phyloP scores from a whole-genome alignment of 148 eudicot genomes.

The Heliamphora exappendiculata region DNA sequence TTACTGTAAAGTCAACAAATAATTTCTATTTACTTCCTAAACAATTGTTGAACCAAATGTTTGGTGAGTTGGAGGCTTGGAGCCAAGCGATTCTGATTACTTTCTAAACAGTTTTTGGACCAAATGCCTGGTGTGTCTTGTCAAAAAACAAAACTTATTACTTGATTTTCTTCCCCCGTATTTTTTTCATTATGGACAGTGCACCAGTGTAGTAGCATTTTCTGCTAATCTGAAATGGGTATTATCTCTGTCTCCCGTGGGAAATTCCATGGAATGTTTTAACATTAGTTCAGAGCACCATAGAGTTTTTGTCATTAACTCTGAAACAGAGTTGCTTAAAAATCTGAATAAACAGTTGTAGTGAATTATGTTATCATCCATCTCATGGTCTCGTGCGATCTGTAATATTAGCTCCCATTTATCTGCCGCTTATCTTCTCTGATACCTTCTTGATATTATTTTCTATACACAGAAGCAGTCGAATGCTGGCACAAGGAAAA shows the following conservation, averaged over 20 bases:
- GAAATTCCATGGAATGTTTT: not conserved
- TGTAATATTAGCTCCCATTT: constrained; percentile 7
- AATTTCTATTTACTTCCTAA: no score
- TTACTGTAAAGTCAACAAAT: not conserved
- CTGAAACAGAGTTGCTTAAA: no score
- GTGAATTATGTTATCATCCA: no score
- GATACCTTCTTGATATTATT: constrained; percentile 4
- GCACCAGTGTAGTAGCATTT: not conserved
- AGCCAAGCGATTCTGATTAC: no score
- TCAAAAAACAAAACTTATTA: not conserved
- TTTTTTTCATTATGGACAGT: not conserved
- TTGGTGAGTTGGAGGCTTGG: no score
- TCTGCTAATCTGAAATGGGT: not conserved
- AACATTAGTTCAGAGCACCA: no score
- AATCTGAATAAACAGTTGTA: no score
- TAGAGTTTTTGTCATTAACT: no score
- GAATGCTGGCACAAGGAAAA: constrained; percentile 67
- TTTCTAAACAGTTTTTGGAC: not conserved
- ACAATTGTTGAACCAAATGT: not conserved
- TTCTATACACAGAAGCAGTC: constrained; percentile 52
- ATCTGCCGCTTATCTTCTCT: not conserved
- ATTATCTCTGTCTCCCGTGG: not conserved
- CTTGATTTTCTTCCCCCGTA: no score
- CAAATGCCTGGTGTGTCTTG: not conserved
- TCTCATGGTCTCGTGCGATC: not conserved